These are phyloP conservation scores for Saussurea involucrata DNA, from an alignment of 129 eudicot species.

Conservation along the genomic window DNA sequence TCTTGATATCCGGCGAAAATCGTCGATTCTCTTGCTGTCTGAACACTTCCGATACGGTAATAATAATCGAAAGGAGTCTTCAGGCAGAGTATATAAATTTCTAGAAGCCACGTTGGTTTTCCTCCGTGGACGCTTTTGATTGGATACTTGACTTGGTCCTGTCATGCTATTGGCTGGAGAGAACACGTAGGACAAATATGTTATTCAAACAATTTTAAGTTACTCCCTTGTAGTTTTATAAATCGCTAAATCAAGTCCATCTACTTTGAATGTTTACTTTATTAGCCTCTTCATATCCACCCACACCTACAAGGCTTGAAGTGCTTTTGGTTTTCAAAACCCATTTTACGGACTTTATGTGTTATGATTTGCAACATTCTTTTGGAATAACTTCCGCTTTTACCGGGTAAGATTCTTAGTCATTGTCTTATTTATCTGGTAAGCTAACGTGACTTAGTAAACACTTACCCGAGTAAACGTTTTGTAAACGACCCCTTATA, in stretches of 20 bases:
- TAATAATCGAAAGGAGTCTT: slow-evolving; percentile 8
- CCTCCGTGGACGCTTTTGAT: slow-evolving; percentile 7
- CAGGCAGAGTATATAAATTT: slow-evolving; percentile 6
- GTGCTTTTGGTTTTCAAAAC: too few relatives aligned
- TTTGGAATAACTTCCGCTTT: too few relatives aligned
- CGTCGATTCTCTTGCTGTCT: neutral
- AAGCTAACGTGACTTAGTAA: too few relatives aligned
- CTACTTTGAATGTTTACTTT: neutral
- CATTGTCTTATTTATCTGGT: too few relatives aligned
- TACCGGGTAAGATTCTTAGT: too few relatives aligned
- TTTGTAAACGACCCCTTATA: too few relatives aligned
- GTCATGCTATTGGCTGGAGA: neutral
- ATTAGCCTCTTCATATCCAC: neutral
- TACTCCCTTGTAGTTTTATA: neutral
- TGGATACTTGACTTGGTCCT: neutral
- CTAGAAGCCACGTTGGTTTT: slow-evolving; percentile 9
- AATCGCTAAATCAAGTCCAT: neutral
- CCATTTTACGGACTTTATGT: too few relatives aligned
- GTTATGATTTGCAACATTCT: too few relatives aligned
- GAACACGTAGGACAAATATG: slow-evolving; percentile 3
- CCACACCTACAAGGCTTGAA: neutral
- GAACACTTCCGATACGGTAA: neutral
- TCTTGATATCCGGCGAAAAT: slow-evolving; percentile 27
- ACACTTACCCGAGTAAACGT: too few relatives aligned
- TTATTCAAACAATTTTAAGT: neutral